Percentiles rank a stretch among this genome's conserved stretches.
These are phyloP conservation scores for Botrytis tulipae DNA, from an alignment of 2,329 filamentous ascomycete genomes.

Conservation along the genomic window DNA sequence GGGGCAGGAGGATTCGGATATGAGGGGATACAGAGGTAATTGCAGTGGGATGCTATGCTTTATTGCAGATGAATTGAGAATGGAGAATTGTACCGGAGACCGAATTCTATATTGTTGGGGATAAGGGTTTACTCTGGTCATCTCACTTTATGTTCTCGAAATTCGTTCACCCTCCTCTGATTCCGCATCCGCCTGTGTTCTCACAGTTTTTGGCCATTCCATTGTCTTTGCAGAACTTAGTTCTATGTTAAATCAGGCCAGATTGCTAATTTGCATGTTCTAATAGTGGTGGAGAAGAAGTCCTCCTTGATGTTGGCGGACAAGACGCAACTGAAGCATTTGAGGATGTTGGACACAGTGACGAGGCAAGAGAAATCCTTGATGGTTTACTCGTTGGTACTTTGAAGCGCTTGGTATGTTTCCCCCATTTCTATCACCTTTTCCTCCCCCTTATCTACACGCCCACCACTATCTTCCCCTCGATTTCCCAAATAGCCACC, in stretches of 20 bases:
- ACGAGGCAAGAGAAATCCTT: conserved; percentile 95
- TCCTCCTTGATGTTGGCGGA: conserved; percentile 90
- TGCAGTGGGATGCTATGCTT: not conserved
- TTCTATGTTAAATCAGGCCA: not conserved
- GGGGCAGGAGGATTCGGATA: not conserved
- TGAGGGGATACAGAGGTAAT: not conserved
- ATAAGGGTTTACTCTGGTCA: not conserved
- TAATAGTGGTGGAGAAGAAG: conserved; percentile 91
- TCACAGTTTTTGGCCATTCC: not conserved
- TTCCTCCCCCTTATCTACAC: not conserved
- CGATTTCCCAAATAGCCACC: not conserved
- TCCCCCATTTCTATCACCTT: conserved; percentile 17
- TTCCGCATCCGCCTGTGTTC: not conserved
- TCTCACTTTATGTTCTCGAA: not conserved
- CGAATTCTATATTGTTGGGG: not conserved
- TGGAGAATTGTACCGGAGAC: not conserved
- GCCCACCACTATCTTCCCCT: not conserved
- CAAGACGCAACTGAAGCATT: conserved; percentile 98
- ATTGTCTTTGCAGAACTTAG: not conserved
- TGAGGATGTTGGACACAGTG: conserved; percentile 98
- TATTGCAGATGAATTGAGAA: not conserved
- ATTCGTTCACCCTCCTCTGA: not conserved
- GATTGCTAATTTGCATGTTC: conserved; percentile 25
- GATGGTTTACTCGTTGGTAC: conserved; percentile 70
- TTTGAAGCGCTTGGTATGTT: conserved; percentile 76